A percentile compares a stretch with the other conserved stretches of the same genome.
phyloP scores from a whole-genome alignment of 139 green algal genomes.

The Haematococcus sp. region DNA sequence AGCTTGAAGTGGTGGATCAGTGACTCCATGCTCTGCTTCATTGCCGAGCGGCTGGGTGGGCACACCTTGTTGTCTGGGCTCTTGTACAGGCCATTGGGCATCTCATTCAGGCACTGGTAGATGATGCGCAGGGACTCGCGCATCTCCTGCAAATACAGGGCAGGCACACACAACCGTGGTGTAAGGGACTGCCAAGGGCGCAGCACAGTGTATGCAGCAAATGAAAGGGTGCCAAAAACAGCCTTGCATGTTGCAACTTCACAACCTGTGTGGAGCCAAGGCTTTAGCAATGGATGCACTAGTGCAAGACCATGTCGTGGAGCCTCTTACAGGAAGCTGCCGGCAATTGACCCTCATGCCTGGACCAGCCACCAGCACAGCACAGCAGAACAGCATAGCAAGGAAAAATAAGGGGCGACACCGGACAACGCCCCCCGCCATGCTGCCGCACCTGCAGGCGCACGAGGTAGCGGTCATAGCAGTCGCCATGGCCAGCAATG shows the following conservation, averaged over 20 bases:
- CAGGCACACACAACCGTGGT: no score
- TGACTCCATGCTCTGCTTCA: conserved; percentile 86
- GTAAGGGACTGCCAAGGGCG: neutral
- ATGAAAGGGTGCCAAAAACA: neutral
- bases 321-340: no score
- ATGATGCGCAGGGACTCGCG: conserved; percentile 78
- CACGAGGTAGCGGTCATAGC: conserved; percentile 82
- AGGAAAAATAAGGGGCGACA: no score
- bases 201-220: neutral
- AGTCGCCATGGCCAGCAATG: conserved; percentile 73
- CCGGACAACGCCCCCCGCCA: no score
- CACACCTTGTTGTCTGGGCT: conserved; percentile 71
- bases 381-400: no score
- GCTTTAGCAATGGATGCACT: no score
- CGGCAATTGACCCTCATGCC: no score
- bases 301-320: no score
- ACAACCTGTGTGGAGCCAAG: no score
- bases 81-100: conserved; percentile 75
- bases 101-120: conserved; percentile 81
- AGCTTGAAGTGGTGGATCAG: conserved; percentile 89
- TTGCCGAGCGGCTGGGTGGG: conserved; percentile 39
- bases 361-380: no score
- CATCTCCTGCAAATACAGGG: conserved; percentile 59
- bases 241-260: no score
- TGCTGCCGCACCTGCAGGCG: conserved; percentile 4